Conservation (phyloP, 768 basidiomycete species). For the Hygrocybe coccinea region DNA sequence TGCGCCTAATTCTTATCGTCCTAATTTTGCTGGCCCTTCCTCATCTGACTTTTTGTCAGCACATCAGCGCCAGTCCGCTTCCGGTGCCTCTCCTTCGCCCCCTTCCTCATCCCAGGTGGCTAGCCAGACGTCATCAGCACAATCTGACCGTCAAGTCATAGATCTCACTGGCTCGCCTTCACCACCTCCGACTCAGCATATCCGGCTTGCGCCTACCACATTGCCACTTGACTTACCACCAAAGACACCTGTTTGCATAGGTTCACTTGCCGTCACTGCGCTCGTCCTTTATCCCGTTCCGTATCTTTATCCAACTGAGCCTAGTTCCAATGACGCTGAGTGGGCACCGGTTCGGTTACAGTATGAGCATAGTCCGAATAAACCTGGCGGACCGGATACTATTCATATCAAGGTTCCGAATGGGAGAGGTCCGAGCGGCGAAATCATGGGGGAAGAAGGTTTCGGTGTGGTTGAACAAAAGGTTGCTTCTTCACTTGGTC, state of each 20-base stretch:
- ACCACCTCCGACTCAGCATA: slow-evolving; percentile 37
- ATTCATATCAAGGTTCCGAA: slow-evolving; percentile 73
- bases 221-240: slow-evolving; percentile 62
- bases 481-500: slow-evolving; percentile 71
- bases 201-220: slow-evolving; percentile 23
- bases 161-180: slow-evolving; percentile 70
- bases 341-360: slow-evolving; percentile 68
- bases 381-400: slow-evolving; percentile 57
- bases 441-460: slow-evolving; percentile 52
- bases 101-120: slow-evolving; percentile 5
- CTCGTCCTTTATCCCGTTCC: slow-evolving; percentile 78
- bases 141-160: slow-evolving; percentile 53
- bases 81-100: slow-evolving; percentile 24
- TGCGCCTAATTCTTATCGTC: slow-evolving; percentile 32
- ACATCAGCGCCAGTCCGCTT: slow-evolving; percentile 17
- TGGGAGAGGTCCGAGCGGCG: slow-evolving; percentile 46
- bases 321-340: slow-evolving; percentile 42
- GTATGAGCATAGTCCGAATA: slow-evolving; percentile 59
- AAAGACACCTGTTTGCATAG: slow-evolving; percentile 85
- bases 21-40: slow-evolving; percentile 48
- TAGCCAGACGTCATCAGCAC: slow-evolving; percentile 10
- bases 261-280: slow-evolving; percentile 75
- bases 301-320: slow-evolving; percentile 53
- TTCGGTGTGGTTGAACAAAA: slow-evolving; percentile 88
- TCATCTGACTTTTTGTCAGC: slow-evolving; percentile 30